Conservation (phyloP, 176 grass and related monocot genomes). For the Oryza officinalis region DNA sequence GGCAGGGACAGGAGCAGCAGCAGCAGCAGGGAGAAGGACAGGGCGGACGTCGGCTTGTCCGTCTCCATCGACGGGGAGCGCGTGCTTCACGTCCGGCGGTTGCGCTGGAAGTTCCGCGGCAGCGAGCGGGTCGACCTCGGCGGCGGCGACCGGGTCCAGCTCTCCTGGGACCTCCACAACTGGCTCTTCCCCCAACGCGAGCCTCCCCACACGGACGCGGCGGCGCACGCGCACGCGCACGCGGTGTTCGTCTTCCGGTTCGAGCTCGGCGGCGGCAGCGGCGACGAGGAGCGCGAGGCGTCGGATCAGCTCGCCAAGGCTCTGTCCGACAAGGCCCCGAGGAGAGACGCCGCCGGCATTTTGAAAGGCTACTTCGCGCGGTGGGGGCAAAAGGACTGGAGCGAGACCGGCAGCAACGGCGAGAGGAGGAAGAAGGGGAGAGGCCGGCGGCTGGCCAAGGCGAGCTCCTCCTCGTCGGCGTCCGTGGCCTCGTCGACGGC, state of each 20-base stretch:
- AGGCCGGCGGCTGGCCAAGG: conserved; percentile 50
- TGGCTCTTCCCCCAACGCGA: conserved; percentile 64
- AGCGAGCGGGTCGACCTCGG: conserved; percentile 64
- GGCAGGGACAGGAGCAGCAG: neutral
- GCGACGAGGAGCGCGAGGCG: neutral
- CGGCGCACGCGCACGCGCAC: conserved; percentile 33
- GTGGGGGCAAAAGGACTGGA: conserved; percentile 64
- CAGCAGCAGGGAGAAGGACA: conserved; percentile 30
- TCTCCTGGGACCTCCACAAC: conserved; percentile 89
- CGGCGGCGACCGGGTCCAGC: conserved; percentile 45
- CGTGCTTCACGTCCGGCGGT: conserved; percentile 62
- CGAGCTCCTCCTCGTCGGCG: conserved; percentile 62
- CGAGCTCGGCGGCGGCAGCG: conserved; percentile 37
- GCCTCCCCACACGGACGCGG: conserved; percentile 6
- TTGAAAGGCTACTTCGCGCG: conserved; percentile 41
- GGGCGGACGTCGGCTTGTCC: conserved; percentile 59
- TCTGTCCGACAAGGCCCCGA: conserved; percentile 33
- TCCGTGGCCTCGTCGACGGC: conserved; percentile 60
- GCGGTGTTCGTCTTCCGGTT: conserved; percentile 83
- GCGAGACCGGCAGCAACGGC: conserved; percentile 57
- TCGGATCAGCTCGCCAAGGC: conserved; percentile 34
- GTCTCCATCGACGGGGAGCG: conserved; percentile 62
- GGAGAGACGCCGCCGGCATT: conserved; percentile 29
- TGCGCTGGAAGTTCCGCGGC: conserved; percentile 93
- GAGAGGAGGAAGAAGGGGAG: conserved; percentile 42